A percentile compares a stretch with the other conserved stretches of the same genome.
Conservation (phyloP, 441 rosid species). For the Iberis amara region DNA sequence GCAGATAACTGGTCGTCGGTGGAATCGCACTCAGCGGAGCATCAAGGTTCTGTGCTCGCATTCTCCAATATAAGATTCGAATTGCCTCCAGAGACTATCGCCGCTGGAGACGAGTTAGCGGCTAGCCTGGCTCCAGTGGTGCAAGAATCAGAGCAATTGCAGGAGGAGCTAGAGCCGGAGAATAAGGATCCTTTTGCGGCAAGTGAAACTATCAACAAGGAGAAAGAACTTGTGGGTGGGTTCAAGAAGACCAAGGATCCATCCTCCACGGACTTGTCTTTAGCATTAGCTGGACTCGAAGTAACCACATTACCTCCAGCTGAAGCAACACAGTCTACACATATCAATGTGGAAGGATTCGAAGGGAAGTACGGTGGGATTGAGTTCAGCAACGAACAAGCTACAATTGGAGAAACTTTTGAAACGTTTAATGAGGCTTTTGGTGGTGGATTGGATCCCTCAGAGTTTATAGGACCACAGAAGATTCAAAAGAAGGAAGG, state of each 20-base stretch:
- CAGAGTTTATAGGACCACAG: constrained; percentile 75
- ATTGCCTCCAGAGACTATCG: constrained; percentile 69
- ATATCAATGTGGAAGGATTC: constrained; percentile 79
- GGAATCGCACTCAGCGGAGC: constrained; percentile 62
- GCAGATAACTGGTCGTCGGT: constrained; percentile 64
- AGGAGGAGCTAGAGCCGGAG: constrained; percentile 49
- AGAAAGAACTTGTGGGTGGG: constrained; percentile 69
- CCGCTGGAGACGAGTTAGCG: constrained; percentile 70
- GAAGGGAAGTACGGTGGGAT: constrained; percentile 94
- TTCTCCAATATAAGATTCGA: constrained; percentile 60
- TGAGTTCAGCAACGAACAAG: constrained; percentile 74
- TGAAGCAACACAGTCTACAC: constrained; percentile 88
- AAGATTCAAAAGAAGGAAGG: constrained; percentile 70
- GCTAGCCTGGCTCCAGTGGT: constrained; percentile 50
- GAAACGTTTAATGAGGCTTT: constrained; percentile 78
- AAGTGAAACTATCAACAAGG: constrained; percentile 58
- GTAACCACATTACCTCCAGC: constrained; percentile 91
- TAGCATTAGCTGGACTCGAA: constrained; percentile 81
- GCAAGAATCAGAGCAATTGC: constrained; percentile 41
- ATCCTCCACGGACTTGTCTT: constrained; percentile 52
- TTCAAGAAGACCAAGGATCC: constrained; percentile 81
- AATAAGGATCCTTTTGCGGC: constrained; percentile 83
- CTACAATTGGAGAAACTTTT: constrained; percentile 82
- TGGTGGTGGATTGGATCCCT: constrained; percentile 96
- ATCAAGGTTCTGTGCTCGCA: constrained; percentile 51